Base-by-base conservation (phyloP, 805 yeast genomes). In the Wickerhamiella siamensis region DNA sequence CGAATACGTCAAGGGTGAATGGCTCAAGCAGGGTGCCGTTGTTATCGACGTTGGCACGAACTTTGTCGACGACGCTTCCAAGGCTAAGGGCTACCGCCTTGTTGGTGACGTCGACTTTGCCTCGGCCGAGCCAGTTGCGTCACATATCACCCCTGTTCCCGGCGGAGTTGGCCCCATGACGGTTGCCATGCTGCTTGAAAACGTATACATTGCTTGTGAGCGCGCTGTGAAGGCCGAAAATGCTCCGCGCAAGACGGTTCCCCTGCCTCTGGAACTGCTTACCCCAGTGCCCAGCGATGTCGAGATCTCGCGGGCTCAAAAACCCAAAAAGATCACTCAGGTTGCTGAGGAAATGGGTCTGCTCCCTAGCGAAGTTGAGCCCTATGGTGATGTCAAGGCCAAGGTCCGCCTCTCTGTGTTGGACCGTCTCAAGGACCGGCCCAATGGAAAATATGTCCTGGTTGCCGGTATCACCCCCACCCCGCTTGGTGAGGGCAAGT, bases 91-190 rank as follows among this genome's bases (percentile, higher is more conserved):
- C 18, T 74, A 69, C 55, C 75, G 77, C 57, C 67, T 88, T 58
- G 94, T 10, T n/a, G 98, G 98, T 48, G 98, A 88, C 60, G 95
- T 84, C 35, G 95, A 87, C 54, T 88, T 69, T 55, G 80, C 67
- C 42, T 65, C 76, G 24, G 87, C 83, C 42, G 61, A 69, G 43
- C 59, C 66, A 40, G 70, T 69, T 41, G 91, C 87, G 2, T 64
- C 77, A 10, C 73, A 70, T 52, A 72, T 91, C 48, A 87, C 97
- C 4, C 98, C 98, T 15, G 98, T 88, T 43, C 98, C 98, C 26
- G 97, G 97, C 58, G 97, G 97, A 53, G 97, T 88, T 48, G 98
- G 98, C 33, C 98, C 98, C 49, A 88, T 88, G 97, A 88, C 98
- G 21, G 96, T 88, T 38, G 95, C 95, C 33, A 86, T 87, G 95